Conservation (phyloP, 371 early-diverging fungal genomes). For the Mortierella sp. region DNA sequence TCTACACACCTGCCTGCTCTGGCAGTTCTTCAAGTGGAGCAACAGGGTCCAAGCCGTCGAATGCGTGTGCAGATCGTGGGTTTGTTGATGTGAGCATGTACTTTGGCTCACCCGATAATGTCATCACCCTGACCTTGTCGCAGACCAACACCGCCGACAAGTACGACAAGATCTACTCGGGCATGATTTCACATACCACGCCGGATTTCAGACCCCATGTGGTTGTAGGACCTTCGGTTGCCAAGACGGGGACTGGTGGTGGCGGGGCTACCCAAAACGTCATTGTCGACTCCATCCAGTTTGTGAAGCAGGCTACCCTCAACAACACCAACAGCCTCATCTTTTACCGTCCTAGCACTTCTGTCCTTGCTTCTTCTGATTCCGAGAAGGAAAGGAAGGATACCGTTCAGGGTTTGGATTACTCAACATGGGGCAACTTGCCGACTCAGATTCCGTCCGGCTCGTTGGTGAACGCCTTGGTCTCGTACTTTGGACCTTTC, state of each 20-base stretch:
- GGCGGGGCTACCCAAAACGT: slow-evolving; percentile 46
- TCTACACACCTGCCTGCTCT: slow-evolving; percentile 73
- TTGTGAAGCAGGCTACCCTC: slow-evolving; percentile 64
- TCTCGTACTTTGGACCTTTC: slow-evolving; percentile 32
- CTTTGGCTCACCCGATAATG: slow-evolving; percentile 45
- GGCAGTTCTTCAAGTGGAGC: slow-evolving; percentile 31
- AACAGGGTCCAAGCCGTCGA: slow-evolving; percentile 42
- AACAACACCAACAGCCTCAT: slow-evolving; percentile 50
- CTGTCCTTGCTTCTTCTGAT: background rate
- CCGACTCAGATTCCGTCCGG: slow-evolving; percentile 61
- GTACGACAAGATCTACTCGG: slow-evolving; percentile 62
- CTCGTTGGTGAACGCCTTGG: slow-evolving; percentile 60
- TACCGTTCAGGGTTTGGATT: slow-evolving; percentile 29
- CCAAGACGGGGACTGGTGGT: slow-evolving; percentile 44
- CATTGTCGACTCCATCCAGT: slow-evolving; percentile 68
- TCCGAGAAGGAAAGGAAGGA: background rate
- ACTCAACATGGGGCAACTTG: slow-evolving; percentile 37
- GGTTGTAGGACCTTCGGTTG: slow-evolving; percentile 46
- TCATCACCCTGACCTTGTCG: slow-evolving; percentile 54
- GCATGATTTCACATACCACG: slow-evolving; percentile 62
- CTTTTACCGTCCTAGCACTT: slow-evolving; percentile 29
- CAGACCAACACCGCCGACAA: slow-evolving; percentile 55
- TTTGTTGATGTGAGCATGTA: slow-evolving; percentile 51
- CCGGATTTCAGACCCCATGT: slow-evolving; percentile 65
- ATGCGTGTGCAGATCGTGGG: slow-evolving; percentile 38